Base-by-base conservation (phyloP, 1,139 yeast species). In the Kurtzmaniella quercitrusa region DNA sequence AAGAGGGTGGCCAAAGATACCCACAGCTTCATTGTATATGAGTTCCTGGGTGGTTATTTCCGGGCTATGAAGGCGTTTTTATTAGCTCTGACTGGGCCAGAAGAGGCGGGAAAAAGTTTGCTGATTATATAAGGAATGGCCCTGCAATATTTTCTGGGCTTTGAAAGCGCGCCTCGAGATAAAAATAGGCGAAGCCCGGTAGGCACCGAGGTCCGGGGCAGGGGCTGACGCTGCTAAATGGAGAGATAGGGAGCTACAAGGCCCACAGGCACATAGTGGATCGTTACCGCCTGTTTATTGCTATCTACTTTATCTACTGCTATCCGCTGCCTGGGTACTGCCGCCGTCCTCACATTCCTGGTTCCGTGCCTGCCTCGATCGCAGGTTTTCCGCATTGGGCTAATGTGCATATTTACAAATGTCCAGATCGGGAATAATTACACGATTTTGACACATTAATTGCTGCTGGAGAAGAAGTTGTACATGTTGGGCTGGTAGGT, bases 401-500 rank as follows among this genome's bases (percentile, higher is more conserved):
- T 23, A 36, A 36, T 36, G 21, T 36, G 21, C 24, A n/a, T 16
- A 16, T 38, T 38, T 38, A 24, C 15, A 27, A 27, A 27, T 27
- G 12, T 33, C 18, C 37, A 12, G 11, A 33, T 36, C 9, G 24
- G 38, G 38, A 9, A 36, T 36, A 31, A 31, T 31, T 31, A 16
- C 36, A 14, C 18, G 18, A 31, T 31, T 27, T 31, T 34, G 25
- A 18, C 23, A 34, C 25, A 34, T 18, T 34, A 34, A 34, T 34
- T 34, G 25, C 41, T 44, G 34, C 48, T 57, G 8, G 68, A 62
- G 48, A 73, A 73, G 46, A 66, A 70, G 49, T 70, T 65, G 50
- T 73, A 73, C 76, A 73, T 73, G 48, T 70, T 63, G 1, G 79
- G 77, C 50, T 70, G 70, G 52, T 73, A 73, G 1, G 73, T 68